Percentiles rank a stretch among this genome's conserved stretches.
Evolutionary conservation across 2,329 filamentous ascomycete genomes (phyloP).

Genomic region (Clonostachys rosea): DNA sequence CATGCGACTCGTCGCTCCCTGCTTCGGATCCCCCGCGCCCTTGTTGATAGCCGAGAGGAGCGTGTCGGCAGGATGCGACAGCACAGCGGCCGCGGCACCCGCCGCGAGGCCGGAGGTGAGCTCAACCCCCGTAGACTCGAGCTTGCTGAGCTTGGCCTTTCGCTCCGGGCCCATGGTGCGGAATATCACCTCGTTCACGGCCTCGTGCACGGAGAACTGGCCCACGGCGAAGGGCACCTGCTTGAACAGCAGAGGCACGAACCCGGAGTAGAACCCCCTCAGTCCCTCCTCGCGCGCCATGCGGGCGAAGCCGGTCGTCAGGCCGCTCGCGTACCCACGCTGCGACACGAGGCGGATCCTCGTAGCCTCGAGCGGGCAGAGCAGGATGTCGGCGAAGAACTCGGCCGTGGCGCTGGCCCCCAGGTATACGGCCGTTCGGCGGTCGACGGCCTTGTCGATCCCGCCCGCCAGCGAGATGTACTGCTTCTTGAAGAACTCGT

Average conservation of each 20-base stretch:
- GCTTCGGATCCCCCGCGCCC: slow-evolving; percentile 41
- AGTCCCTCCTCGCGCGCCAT: slow-evolving; percentile 73
- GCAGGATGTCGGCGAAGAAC: slow-evolving; percentile 72
- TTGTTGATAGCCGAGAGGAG: slow-evolving; percentile 52
- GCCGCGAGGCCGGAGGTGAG: slow-evolving; percentile 81
- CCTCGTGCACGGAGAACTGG: slow-evolving; percentile 94
- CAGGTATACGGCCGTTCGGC: slow-evolving; percentile 63
- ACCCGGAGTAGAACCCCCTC: slow-evolving; percentile 84
- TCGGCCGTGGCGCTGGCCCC: slow-evolving; percentile 65
- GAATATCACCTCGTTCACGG: slow-evolving; percentile 75
- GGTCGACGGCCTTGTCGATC: slow-evolving; percentile 33
- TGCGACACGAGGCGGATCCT: slow-evolving; percentile 76
- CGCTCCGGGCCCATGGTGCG: slow-evolving; percentile 56
- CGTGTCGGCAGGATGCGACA: slow-evolving; percentile 83
- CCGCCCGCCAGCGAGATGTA: slow-evolving; percentile 66
- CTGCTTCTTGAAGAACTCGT: slow-evolving; percentile 92
- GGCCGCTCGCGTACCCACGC: slow-evolving; percentile 69
- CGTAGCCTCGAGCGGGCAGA: slow-evolving; percentile 87
- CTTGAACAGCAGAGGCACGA: slow-evolving; percentile 81
- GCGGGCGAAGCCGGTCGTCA: slow-evolving; percentile 68
- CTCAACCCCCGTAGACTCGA: slow-evolving; percentile 78
- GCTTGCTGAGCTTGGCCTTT: slow-evolving; percentile 64
- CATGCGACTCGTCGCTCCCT: slow-evolving; percentile 45
- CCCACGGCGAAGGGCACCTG: slow-evolving; percentile 92
- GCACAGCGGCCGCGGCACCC: slow-evolving; percentile 81